Base-by-base conservation (phyloP, 2,329 filamentous ascomycete genomes). In the Chalara sp. region DNA sequence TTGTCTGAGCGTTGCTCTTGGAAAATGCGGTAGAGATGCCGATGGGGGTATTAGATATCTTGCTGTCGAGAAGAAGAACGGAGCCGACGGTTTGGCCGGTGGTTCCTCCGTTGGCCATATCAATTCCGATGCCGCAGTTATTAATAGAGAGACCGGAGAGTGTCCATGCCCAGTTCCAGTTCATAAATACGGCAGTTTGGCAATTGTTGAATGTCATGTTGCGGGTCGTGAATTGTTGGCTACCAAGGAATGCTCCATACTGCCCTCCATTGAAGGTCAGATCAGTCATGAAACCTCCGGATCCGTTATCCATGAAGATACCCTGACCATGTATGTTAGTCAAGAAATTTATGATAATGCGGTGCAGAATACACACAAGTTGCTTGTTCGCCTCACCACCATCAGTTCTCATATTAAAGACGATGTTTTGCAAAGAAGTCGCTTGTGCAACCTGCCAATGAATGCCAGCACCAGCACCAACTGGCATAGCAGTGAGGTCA, bases 151-250 rank as follows among this genome's bases (percentile, higher is more conserved):
- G 60, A 35, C 80, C 86, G 65, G 92, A 89, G 70, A 93, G 81
- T 43, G 84, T 82, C 85, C 87, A 95, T 13, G 83, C 75, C 89
- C 89, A 95, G 72, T 92, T 88, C 89, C 89, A 95, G 74, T 90
- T 90, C 83, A 93, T 86, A 71, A 80, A 89, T 56, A 95, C 82
- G 55, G 87, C 89, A 2, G 88, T 95, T 64, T 88, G 78, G 73
- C 87, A 91, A 67, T 80, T 77, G 66, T 87, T 88, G 76, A 95
- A 95, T 35, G 78, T 86, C 65, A 93, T 64, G 69, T 95, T 93
- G 58, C 89, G 84, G 31, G 83, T 85, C 39, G 88, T 92, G 69
- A 92, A 93, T 69, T 95, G 89, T 71, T 95, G 89, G 69, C 84
- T 90, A 46, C 89, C 89, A 30, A 92, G 73, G 70, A 89, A 92